Conservation (phyloP, 305 asterid species). For the Fraxinus sp. region DNA sequence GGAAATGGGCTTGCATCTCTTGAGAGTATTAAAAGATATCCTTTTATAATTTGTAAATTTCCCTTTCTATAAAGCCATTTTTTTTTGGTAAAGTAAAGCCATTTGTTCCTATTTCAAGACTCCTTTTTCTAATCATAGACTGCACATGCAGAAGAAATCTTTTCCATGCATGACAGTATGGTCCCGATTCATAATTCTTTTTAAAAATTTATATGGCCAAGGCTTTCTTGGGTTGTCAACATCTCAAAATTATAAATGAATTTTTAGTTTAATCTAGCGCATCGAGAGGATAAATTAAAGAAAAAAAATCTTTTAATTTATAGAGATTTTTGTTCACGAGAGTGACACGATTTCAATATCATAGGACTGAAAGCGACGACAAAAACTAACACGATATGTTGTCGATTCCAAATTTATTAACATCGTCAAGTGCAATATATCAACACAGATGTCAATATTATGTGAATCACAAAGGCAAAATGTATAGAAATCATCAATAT, state of each 20-base stretch:
- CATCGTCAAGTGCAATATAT: neutral
- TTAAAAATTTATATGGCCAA: neutral
- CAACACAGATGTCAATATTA: neutral
- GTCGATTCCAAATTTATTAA: neutral
- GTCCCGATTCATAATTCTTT: neutral
- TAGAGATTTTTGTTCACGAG: neutral
- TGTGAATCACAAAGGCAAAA: neutral
- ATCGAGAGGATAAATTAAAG: neutral
- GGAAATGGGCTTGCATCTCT: neutral
- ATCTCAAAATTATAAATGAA: neutral
- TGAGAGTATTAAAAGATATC: slow-evolving; percentile 23
- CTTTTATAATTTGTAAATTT: slow-evolving; percentile 20
- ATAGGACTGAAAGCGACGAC: neutral
- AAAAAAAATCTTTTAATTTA: neutral
- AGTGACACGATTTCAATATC: neutral
- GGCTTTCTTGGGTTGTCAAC: neutral
- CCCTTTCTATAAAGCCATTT: slow-evolving; percentile 20
- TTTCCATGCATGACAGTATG: neutral
- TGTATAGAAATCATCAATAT: neutral
- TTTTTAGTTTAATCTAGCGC: neutral
- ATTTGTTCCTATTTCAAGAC: slow-evolving; percentile 12
- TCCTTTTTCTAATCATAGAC: slow-evolving; percentile 14
- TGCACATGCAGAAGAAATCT: neutral
- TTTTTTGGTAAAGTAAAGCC: slow-evolving; percentile 30
- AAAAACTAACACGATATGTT: neutral